A percentile compares a stretch with the other conserved stretches of the same genome.
These are phyloP conservation scores for Trichocomaceae sp. DNA, from an alignment of 2,329 filamentous ascomycete genomes.

Conservation along the genomic window DNA sequence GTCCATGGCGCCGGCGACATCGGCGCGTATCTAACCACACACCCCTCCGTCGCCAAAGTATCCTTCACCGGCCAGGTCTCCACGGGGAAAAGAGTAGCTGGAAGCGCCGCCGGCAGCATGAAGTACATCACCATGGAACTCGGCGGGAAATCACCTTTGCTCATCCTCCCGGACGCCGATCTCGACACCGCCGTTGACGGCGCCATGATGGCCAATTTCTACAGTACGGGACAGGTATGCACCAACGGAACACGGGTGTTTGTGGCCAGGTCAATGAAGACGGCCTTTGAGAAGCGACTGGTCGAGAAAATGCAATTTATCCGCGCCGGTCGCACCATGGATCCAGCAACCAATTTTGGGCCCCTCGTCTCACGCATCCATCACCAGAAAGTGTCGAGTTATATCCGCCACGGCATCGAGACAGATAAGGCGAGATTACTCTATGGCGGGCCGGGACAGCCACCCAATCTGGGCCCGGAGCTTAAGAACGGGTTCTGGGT, in stretches of 20 bases:
- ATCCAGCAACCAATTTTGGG: slow-evolving; percentile 71
- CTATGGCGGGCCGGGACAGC: slow-evolving; percentile 60
- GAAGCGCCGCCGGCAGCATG: slow-evolving; percentile 67
- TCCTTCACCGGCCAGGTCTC: slow-evolving; percentile 83
- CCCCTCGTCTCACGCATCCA: slow-evolving; percentile 71
- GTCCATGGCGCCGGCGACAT: slow-evolving; percentile 74
- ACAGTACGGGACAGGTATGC: slow-evolving; percentile 84
- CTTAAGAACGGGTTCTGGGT: slow-evolving; percentile 71
- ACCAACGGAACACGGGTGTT: slow-evolving; percentile 89
- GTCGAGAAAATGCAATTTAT: slow-evolving; percentile 64
- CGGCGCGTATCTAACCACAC: slow-evolving; percentile 66
- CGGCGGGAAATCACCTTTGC: slow-evolving; percentile 74
- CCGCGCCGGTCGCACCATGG: slow-evolving; percentile 66
- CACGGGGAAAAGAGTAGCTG: slow-evolving; percentile 76
- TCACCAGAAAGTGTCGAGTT: slow-evolving; percentile 68
- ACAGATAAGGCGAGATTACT: slow-evolving; percentile 67
- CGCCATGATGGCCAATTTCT: slow-evolving; percentile 92
- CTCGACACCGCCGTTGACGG: slow-evolving; percentile 76
- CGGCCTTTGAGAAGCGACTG: slow-evolving; percentile 61
- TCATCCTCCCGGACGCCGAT: slow-evolving; percentile 74
- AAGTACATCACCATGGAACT: slow-evolving; percentile 92
- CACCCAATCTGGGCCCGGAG: slow-evolving; percentile 45
- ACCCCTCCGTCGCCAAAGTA: slow-evolving; percentile 71
- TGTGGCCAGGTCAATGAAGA: slow-evolving; percentile 60
- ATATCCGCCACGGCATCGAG: slow-evolving; percentile 69